Evolutionary conservation across 1,139 yeast genomes (phyloP), one percentile per base, ranked within the genome.

Genomic region (Blastobotrys raffinosifermentans): DNA sequence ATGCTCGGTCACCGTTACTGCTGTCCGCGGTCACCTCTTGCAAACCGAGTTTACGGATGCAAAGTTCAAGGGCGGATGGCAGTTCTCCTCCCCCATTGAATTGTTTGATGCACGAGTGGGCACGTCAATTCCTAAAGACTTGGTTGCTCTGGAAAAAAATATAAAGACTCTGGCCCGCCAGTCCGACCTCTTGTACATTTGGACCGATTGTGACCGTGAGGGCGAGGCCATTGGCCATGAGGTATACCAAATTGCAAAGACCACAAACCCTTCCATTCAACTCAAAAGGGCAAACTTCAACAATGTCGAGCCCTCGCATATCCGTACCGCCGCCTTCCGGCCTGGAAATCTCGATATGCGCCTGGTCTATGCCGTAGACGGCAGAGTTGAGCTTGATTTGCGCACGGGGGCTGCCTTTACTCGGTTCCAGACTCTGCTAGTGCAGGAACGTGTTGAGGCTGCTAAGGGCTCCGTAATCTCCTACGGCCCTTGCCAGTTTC

Each of bases 201-300:
- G 98, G 98, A 93, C 98, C 1, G 99, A 93, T 69, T 91, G 97
- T 62, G 99, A 93, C 67, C 69, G 98, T 29, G 99, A 93, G 56
- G 99, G 99, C 1, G 99, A 93, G 59, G 82, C 80, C 56, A 93
- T 93, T 43, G 99, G 98, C 0, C 77, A 74, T 67, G 97, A 91
- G 55, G 75, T 93, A 17, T 69, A 73, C 34, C 70, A 75, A 40
- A 80, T 80, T 3, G 96, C 96, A 0, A 57, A 61, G 33, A 65
- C 66, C 46, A 70, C 70, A 1, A 87, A 85, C 55, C 52, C 63
- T 1, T 47, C 61, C 1, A 53, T 85, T 21, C 63, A 58, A 20
- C 81, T 80, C 3, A 75, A 73, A 42, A 65, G 99, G 34, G 94
- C 96, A 2, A 75, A 72, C 44, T 93, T 93, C 61, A 86, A 95